These are phyloP conservation scores for Pyropia yezoensis DNA, from an alignment of 23 red algal species.

Conservation along the genomic window DNA sequence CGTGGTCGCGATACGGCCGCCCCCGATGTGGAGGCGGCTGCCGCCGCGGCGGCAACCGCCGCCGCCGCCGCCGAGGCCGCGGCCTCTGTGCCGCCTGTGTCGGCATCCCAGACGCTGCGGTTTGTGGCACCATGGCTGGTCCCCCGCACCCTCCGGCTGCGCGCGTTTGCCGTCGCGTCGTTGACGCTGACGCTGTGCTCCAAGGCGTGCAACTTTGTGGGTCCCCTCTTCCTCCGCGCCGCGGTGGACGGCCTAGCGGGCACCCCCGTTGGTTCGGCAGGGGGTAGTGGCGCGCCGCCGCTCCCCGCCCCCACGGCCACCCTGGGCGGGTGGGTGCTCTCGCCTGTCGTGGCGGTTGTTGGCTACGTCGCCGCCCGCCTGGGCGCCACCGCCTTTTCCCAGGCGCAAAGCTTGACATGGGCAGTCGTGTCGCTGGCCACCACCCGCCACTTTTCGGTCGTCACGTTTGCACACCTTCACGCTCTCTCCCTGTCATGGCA, in stretches of 20 bases:
- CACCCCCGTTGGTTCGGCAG: not conserved
- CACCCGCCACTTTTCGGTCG: conserved; percentile 42
- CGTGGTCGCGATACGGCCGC: no score
- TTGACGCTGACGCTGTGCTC: conserved; percentile 13
- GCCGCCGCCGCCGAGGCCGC: no score
- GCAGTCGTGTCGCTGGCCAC: conserved; percentile 14
- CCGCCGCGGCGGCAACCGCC: no score
- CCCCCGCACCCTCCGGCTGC: conserved; percentile 10
- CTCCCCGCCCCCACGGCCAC: not conserved
- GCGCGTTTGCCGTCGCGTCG: conserved; percentile 18
- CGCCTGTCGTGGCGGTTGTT: not conserved
- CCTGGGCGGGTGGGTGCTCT: no score
- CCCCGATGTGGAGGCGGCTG: no score
- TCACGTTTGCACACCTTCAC: conserved; percentile 63
- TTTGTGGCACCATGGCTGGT: conserved; percentile 21
- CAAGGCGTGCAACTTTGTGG: conserved; percentile 32
- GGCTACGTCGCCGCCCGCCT: conserved; percentile 23
- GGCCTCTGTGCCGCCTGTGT: no score
- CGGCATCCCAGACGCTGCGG: conserved; percentile 1
- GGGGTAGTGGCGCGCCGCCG: not conserved
- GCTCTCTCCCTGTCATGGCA: conserved; percentile 67
- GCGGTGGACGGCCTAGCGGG: conserved; percentile 43
- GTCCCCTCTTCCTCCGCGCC: conserved; percentile 43
- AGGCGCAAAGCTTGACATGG: conserved; percentile 23
- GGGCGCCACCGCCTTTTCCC: conserved; percentile 3